Evolutionary conservation across 805 yeast genomes (phyloP).

Genomic region (Naumovozyma baii): DNA sequence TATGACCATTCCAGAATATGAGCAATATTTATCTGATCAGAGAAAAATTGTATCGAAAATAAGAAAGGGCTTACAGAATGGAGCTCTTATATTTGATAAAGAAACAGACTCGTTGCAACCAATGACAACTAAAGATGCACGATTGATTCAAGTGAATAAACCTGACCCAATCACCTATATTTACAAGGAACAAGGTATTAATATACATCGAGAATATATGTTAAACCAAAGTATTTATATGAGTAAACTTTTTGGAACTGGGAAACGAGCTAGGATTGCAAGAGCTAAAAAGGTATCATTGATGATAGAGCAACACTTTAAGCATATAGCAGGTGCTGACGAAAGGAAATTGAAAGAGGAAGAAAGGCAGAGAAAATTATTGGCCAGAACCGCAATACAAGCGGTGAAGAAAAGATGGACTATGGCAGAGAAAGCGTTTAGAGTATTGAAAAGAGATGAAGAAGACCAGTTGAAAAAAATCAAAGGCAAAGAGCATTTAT

Average conservation of each 20-base stretch:
- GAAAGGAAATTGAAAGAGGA: constrained; percentile 70
- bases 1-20: constrained; percentile 49
- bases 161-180: constrained; percentile 39
- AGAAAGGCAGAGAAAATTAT: constrained; percentile 54
- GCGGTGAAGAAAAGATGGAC: constrained; percentile 88
- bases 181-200: constrained; percentile 30
- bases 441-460: constrained; percentile 63
- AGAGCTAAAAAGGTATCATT: constrained; percentile 63
- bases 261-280: constrained; percentile 53
- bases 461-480: constrained; percentile 70
- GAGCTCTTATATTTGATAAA: constrained; percentile 37
- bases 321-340: constrained; percentile 76
- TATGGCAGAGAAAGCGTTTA: constrained; percentile 74
- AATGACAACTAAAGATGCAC: constrained; percentile 36
- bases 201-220: constrained; percentile 63
- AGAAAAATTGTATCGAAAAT: constrained; percentile 34
- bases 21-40: constrained; percentile 47
- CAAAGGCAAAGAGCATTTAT: constrained; percentile 78
- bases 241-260: constrained; percentile 59
- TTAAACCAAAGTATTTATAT: constrained; percentile 65
- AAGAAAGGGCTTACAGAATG: constrained; percentile 38
- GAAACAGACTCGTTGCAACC: constrained; percentile 33
- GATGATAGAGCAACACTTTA: constrained; percentile 81
- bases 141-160: constrained; percentile 30
- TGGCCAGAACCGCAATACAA: constrained; percentile 74